phyloP scores from a whole-genome alignment of 1,139 yeast genomes.

The Saccharomycopsis crataegensis region DNA sequence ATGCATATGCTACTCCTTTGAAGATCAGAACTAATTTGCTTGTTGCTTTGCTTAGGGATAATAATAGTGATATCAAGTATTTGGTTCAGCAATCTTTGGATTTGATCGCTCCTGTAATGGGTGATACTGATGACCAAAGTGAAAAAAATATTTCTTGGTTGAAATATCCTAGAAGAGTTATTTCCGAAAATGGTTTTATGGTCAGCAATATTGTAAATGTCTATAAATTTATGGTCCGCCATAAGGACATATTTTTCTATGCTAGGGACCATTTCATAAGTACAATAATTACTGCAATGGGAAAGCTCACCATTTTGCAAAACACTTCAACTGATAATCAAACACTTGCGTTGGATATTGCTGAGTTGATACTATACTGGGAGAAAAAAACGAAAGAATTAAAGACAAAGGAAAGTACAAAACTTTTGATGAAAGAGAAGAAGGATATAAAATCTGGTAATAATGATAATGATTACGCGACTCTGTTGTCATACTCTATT shows the following conservation, averaged over 20 bases:
- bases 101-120: conserved; percentile 81
- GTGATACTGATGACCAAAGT: conserved; percentile 52
- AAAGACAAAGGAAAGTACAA: not conserved
- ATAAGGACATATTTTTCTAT: conserved; percentile 74
- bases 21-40: conserved; percentile 88
- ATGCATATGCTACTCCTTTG: conserved; percentile 83
- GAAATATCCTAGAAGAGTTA: conserved; percentile 89
- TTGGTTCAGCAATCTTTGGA: conserved; percentile 86
- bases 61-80: conserved; percentile 77
- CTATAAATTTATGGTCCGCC: conserved; percentile 83
- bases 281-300: conserved; percentile 90
- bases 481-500: conserved; percentile 28
- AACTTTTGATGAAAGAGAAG: not conserved
- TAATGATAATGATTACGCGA: not conserved
- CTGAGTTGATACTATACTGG: conserved; percentile 83
- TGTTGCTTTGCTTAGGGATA: conserved; percentile 79
- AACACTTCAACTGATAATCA: conserved; percentile 81
- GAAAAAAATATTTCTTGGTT: conserved; percentile 76
- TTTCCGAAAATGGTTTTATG: conserved; percentile 83
- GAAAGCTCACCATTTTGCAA: conserved; percentile 75
- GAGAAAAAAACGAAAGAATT: conserved; percentile 42
- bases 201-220: conserved; percentile 81
- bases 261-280: conserved; percentile 88
- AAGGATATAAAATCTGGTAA: not conserved
- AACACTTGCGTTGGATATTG: conserved; percentile 78